phyloP scores from a whole-genome alignment of 495 filamentous ascomycete species.

The Penicillium tannophilum region DNA sequence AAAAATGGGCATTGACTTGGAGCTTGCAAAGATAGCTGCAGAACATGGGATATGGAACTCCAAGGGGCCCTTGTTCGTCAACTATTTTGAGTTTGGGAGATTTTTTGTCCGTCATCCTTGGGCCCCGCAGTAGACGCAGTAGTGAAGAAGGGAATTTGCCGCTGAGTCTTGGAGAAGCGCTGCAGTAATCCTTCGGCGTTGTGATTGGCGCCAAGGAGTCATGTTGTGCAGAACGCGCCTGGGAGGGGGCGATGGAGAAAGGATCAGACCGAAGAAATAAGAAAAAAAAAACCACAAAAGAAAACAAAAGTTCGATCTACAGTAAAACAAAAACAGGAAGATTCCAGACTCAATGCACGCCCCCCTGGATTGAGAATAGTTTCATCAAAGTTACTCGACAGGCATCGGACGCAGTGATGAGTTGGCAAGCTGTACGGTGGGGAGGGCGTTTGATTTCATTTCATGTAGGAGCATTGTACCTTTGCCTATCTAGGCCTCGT shows the following conservation, averaged over 20 bases:
- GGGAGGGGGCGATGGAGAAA: slow-evolving; percentile 9
- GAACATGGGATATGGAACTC: slow-evolving; percentile 2
- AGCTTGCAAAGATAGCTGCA: background rate
- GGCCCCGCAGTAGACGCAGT: slow-evolving; percentile 33
- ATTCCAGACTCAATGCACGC: slow-evolving; percentile 11
- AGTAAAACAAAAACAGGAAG: background rate
- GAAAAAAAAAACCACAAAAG: background rate
- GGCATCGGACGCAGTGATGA: slow-evolving; percentile 80
- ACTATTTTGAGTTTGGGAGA: slow-evolving; percentile 18
- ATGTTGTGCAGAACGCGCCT: slow-evolving; percentile 43
- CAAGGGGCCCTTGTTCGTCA: background rate
- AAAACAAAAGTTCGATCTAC: background rate
- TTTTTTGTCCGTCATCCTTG: slow-evolving; percentile 4
- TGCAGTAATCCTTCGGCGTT: slow-evolving; percentile 29
- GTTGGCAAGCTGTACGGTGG: slow-evolving; percentile 66
- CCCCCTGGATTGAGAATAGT: slow-evolving; percentile 14
- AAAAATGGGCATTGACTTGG: background rate
- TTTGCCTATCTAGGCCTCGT: slow-evolving; percentile 29
- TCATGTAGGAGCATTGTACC: slow-evolving; percentile 12
- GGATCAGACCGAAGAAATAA: slow-evolving; percentile 1
- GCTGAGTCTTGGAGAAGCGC: slow-evolving; percentile 27
- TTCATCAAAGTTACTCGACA: slow-evolving; percentile 40
- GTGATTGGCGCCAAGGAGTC: slow-evolving; percentile 34
- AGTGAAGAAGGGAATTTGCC: slow-evolving; percentile 19
- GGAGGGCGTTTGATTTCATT: slow-evolving; percentile 17